Evolutionary conservation across 805 yeast species (phyloP), one percentile per base, ranked within the genome.

Genomic region (Candida khao-thaluensis): DNA sequence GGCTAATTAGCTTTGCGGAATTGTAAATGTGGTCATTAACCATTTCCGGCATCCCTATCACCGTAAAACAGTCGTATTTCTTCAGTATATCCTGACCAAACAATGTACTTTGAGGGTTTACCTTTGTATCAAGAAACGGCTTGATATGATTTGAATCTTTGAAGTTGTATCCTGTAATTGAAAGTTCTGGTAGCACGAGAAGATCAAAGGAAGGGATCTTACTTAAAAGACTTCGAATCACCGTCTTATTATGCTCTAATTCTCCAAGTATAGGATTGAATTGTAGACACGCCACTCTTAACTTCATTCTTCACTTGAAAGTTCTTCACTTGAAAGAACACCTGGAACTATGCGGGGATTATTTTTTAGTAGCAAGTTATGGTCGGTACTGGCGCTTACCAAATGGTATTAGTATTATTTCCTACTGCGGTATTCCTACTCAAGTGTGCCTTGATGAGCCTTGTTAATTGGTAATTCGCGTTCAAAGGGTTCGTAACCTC

Each of bases 151-250:
- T 55, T 29, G 56, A 59, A 17, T 64, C 57, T 20, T 59, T 54
- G 60, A 82, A 90, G 52, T 82, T 83, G 57, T 89, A 89, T 1
- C 96, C 96, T 0, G 95, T 84, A 9, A 90, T 62, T 0, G 95
- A 88, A 35, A 89, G 61, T 52, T 89, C 97, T 0, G 97, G 95
- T 5, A 90, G 69, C 1, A 89, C 74, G 6, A 89, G 57, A n/a
- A 89, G 48, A 54, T 88, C 95, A 5, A 57, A 55, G 26, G 50
- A 48, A 24, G 49, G 41, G 35, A 45, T 36, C 17, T 24, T 45
- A 41, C 28, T 53, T 9, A 79, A 46, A 4, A 81, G 49, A 2
- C 46, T 38, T 34, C 66, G 49, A 1, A 85, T 80, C 26, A 74
- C 67, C 4, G 59, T 50, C 9, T 72, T 63, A 48, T 83, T 85